phyloP scores from a whole-genome alignment of 1,139 yeast genomes.

The Geotrichum candidum region DNA sequence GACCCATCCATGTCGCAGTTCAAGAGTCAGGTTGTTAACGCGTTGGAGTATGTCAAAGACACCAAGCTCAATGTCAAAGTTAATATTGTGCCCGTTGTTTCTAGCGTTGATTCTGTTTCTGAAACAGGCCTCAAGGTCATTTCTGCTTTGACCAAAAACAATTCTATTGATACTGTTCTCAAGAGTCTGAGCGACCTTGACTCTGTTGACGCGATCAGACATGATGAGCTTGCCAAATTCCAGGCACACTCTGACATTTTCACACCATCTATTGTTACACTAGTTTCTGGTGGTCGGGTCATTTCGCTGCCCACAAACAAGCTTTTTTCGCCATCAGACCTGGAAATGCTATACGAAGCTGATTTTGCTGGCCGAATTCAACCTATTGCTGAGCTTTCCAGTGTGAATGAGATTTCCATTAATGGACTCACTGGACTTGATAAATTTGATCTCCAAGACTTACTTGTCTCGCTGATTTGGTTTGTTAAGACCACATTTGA shows the following conservation, averaged over 20 bases:
- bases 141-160: background rate
- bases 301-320: constrained; percentile 18
- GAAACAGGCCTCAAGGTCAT: background rate
- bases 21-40: constrained; percentile 41
- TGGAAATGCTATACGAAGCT: constrained; percentile 25
- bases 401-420: constrained; percentile 3
- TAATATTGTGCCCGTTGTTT: constrained; percentile 29
- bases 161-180: background rate
- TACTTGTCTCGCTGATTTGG: constrained; percentile 23
- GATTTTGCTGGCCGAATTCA: constrained; percentile 28
- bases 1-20: constrained; percentile 41
- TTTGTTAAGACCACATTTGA: constrained; percentile 21
- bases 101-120: background rate
- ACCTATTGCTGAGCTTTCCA: constrained; percentile 19
- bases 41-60: constrained; percentile 31
- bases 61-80: constrained; percentile 35
- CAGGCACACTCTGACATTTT: background rate
- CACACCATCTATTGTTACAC: background rate
- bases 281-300: constrained; percentile 29
- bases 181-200: background rate
- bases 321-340: constrained; percentile 16
- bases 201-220: background rate
- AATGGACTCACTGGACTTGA: constrained; percentile 5
- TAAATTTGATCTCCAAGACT: constrained; percentile 23
- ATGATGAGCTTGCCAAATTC: background rate